Percentiles rank a stretch among this genome's conserved stretches.
These are phyloP conservation scores for Mallotus repandus DNA, from an alignment of 441 rosid species.

Conservation along the genomic window DNA sequence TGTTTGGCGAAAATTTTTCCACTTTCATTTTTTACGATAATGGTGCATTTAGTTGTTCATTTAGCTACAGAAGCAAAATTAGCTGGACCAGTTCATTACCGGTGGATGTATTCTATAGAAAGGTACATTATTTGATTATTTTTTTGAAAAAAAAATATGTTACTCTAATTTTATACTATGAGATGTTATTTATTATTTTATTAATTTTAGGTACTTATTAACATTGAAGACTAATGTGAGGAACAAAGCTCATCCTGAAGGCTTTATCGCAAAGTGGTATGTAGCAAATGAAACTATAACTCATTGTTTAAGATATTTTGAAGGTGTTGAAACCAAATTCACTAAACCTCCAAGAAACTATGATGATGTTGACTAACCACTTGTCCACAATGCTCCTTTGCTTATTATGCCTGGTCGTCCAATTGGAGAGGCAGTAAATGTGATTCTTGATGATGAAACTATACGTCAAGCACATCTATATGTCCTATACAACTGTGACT, in stretches of 20 bases:
- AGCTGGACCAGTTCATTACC: background rate
- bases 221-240: background rate
- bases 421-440: background rate
- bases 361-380: background rate
- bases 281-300: background rate
- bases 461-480: background rate
- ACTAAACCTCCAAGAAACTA: background rate
- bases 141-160: background rate
- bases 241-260: slow-evolving; percentile 36
- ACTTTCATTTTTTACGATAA: background rate
- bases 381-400: background rate
- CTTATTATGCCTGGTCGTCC: background rate
- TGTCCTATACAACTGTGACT: background rate
- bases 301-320: background rate
- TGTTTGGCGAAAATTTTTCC: background rate
- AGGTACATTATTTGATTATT: background rate
- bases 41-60: background rate
- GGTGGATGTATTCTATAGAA: background rate
- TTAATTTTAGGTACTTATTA: background rate
- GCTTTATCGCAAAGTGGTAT: background rate
- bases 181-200: too few relatives aligned
- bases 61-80: background rate
- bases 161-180: too few relatives aligned
- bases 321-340: background rate
- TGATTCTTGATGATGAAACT: background rate